Base-by-base conservation (phyloP, 2,329 filamentous ascomycete genomes). In the Emmonsiellopsis sp. region DNA sequence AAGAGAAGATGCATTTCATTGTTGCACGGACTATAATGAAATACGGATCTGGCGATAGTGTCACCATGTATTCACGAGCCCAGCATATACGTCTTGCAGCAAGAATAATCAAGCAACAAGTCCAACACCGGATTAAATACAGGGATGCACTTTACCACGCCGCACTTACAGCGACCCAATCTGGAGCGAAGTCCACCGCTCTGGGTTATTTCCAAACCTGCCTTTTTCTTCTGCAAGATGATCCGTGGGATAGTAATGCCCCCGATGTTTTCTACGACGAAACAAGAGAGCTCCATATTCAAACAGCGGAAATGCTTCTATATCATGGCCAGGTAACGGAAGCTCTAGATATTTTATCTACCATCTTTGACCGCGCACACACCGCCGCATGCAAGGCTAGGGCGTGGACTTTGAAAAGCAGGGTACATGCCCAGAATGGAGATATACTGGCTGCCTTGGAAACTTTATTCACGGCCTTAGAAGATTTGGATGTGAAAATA, bases 1-100 rank as follows among this genome's bases (percentile, higher is more conserved):
- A 80, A 21, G 75, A 80, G 17, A 86, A 87, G 61, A 96, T 96
- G 91, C 90, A 96, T 68, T 96, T 91, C 61, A 83, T 90, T 45
- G 88, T 96, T 61, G 86, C 88, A 0, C 85, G 88, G 63, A 86
- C 85, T 0, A 81, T 96, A 59, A 81, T 91, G 67, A 86, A 87
- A 60, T 85, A 90, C 61, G 82, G 73, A 21, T 71, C 74, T 6
- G 69, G 79, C 27, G 83, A 89, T 55, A 75, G 80, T 1, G 77
- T 77, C 49, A 78, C 79, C 31, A 77, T 84, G 10, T 90, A 94
- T 63, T 84, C 81, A 55, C 85, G 86, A 55, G 88, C 89, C 21
- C 81, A 84, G 5, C 92, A 96, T 66, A 85, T 95, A 3, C 91
- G 88, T 64, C 81, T 87, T 59, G 84, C 87, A 1, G 78, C 87